Conservation (phyloP, 805 yeast genomes). For the Scheffersomyces lignosus region DNA sequence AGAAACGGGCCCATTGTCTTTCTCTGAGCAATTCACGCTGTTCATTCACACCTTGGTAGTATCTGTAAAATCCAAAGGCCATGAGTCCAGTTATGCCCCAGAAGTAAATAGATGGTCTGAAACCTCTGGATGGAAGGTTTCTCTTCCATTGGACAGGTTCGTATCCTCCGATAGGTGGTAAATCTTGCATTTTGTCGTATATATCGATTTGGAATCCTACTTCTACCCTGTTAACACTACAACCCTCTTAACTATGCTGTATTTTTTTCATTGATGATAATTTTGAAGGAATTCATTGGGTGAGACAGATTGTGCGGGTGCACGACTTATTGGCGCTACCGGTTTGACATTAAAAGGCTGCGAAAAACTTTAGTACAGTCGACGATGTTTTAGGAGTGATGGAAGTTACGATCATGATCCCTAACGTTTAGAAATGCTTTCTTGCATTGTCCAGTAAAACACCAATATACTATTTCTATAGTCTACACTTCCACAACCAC, state of each 20-base stretch:
- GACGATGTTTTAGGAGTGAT: too few relatives aligned
- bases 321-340: neutral
- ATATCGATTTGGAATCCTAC: neutral
- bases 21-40: slow-evolving; percentile 75
- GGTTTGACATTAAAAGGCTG: too few relatives aligned
- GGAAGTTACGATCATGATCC: too few relatives aligned
- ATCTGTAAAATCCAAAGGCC: slow-evolving; percentile 70
- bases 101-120: slow-evolving; percentile 72
- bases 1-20: slow-evolving; percentile 72
- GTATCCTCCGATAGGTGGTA: slow-evolving; percentile 86
- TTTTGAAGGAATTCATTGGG: neutral
- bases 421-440: too few relatives aligned
- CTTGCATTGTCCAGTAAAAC: too few relatives aligned
- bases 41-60: slow-evolving; percentile 69
- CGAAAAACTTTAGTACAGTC: too few relatives aligned
- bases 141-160: slow-evolving; percentile 89
- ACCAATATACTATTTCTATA: too few relatives aligned
- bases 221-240: neutral
- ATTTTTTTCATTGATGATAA: neutral
- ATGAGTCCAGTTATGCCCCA: slow-evolving; percentile 63
- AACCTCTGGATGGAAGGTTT: slow-evolving; percentile 81
- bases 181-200: slow-evolving; percentile 56
- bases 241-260: too few relatives aligned
- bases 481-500: too few relatives aligned
- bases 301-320: neutral